Evolutionary conservation across 2,329 filamentous ascomycete species (phyloP), one percentile per base, ranked within the genome.

Genomic region (Arthrinium phaeospermum): DNA sequence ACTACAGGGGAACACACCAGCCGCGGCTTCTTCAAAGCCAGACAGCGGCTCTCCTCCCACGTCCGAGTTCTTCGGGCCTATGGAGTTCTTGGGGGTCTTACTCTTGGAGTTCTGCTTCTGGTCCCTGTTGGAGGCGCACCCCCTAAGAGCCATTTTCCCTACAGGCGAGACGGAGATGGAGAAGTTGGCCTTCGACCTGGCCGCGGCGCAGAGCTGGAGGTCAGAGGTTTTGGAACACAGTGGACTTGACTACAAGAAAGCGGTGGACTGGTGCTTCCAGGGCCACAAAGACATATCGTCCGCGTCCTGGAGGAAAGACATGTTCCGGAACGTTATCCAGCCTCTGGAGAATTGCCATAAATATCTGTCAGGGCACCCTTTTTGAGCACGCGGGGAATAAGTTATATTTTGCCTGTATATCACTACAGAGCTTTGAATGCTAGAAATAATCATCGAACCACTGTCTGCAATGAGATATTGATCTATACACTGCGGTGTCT

Each of bases 71-170:
- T 2, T 64, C 76, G 3, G 74, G 74, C 27, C 44, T 64, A 12
- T 45, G 67, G 67, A 68, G 41, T 44, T 30, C 27, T 70, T 78
- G 1, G 75, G 75, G 1, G 75, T 78, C 4, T 47, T 78, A 12
- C 74, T 79, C 14, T 49, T 78, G 1, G 75, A 79, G 68, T 78
- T 57, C 0, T 77, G 77, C 70, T 79, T 78, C 34, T 68, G 67
- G 67, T 30, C 67, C 2, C 27, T 57, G 53, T 19, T 68, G 12
- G 24, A 68, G n/a, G 14, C 67, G 16, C n/a, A 30, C 0, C 41
- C 45, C 27, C n/a, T 46, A n/a, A 22, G 37, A 73, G 76, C 4
- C n/a, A 69, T 8, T 30, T 67, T 4, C 68, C 76, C 5, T 72
- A 70, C 6, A 2, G 13, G 16, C 53, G 30, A 70, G 69, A 1